phyloP scores from a whole-genome alignment of 306 rosid species.

The Lablab purpureus region DNA sequence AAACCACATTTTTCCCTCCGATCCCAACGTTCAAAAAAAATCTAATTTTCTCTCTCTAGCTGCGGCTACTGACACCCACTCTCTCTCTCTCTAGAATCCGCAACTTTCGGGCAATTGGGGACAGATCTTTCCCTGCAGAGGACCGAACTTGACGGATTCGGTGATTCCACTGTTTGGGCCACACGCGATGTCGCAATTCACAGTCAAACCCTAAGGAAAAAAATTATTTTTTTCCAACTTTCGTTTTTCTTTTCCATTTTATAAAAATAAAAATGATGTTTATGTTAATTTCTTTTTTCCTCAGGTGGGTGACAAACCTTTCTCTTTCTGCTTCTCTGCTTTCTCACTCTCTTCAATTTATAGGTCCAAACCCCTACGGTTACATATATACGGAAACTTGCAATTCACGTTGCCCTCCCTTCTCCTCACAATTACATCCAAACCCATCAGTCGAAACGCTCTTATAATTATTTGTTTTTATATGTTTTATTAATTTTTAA shows the following conservation, averaged over 20 bases:
- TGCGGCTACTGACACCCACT: slow-evolving; percentile 46
- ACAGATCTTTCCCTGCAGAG: slow-evolving; percentile 59
- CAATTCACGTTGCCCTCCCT: neutral
- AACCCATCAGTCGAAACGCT: neutral
- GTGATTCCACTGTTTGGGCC: slow-evolving; percentile 56
- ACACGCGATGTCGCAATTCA: slow-evolving; percentile 59
- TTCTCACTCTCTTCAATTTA: slow-evolving; percentile 4
- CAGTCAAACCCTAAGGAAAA: slow-evolving; percentile 69
- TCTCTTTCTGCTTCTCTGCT: slow-evolving; percentile 13
- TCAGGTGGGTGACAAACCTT: slow-evolving; percentile 38
- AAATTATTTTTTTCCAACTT: slow-evolving; percentile 12
- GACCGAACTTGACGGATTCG: slow-evolving; percentile 69
- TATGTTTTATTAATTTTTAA: neutral
- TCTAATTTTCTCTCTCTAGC: slow-evolving; percentile 50
- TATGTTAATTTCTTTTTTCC: neutral
- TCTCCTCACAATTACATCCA: neutral
- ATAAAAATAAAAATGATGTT: slow-evolving; percentile 30
- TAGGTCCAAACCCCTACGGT: slow-evolving; percentile 27
- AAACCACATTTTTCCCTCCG: slow-evolving; percentile 70
- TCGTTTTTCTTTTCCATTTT: slow-evolving; percentile 7
- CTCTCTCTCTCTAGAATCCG: slow-evolving; percentile 70
- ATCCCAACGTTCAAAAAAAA: slow-evolving; percentile 84
- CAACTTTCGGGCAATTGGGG: slow-evolving; percentile 57
- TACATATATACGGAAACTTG: neutral
- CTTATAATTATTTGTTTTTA: neutral